Evolutionary conservation across 2,329 filamentous ascomycete genomes (phyloP), one percentile per base, ranked within the genome.

Genomic region (Phialocephala sp.): DNA sequence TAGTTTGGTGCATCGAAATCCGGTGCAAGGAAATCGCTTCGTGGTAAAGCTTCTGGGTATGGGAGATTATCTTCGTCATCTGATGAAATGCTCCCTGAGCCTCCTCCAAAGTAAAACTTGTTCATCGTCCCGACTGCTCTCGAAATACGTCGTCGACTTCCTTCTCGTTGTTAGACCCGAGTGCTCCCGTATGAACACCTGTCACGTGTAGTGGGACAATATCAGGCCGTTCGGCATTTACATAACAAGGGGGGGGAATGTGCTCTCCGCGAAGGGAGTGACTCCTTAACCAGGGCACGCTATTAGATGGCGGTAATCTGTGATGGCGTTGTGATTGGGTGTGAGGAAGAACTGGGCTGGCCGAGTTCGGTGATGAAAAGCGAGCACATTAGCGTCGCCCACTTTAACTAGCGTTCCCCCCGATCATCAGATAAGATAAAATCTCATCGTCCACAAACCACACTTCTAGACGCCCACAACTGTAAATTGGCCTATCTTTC

Each of bases 21-120:
- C 3, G 87, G 84, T 1, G 86, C 81, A 8, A 97, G 86, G 80
- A 99, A 99, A 75, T 95, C 92, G 65, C 85, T 82, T 65, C 95
- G 91, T 1, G 92, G 87, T 18, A 99, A 87, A 3, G 94, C 93
- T 45, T 89, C 85, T 1, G 95, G 95, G 80, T 97, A 98, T 14
- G 95, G 95, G 5, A 98, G 88, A 22, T 89, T 88, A 72, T 87
- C 84, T 72, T 90, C 87, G 73, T 91, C 87, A 73, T 74, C 72
- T 58, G 70, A 74, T 47, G 75, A 77, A 64, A 69, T 63, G 64
- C 65, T 72, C 41, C 63, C 73, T 22, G 72, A 73, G 60, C 68
- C 67, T 22, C 67, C 67, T 39, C 72, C 72, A 58, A 84, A 80
- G 67, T 82, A 80, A 76, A 84, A 84, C 71, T 77, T 79, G 73